Base-by-base conservation (phyloP, 768 basidiomycete species). In the Scleroderma bovista region DNA sequence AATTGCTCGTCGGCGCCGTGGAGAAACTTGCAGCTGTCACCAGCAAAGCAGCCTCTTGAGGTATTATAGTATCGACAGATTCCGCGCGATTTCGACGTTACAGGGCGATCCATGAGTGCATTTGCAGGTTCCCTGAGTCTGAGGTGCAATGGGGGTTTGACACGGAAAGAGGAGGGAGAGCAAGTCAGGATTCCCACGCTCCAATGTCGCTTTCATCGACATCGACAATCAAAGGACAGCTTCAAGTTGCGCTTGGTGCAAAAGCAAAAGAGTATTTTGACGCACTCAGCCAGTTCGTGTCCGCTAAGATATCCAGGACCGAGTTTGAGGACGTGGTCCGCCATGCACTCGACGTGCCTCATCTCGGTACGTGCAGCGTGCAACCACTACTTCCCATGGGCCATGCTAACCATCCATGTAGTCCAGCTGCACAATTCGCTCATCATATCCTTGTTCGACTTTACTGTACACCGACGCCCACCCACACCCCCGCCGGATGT, bases 351-450 rank as follows among this genome's bases (percentile, higher is more conserved):
- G 81, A 80, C 57, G 75, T 78, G 1, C 74, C 81, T 20, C 76
- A 74, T 46, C 73, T 87, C 20, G 69, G 76, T 74, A 32, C 17
- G 60, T 64, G 36, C n/a, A 9, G 24, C 42, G 17, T 33, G 32
- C 19, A 39, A 42, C 29, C 26, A 24, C n/a, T 23, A 46, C 17
- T 15, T 23, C 4, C 42, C 8, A 17, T 41, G 33, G 15, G 26
- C 37, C 11, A n/a, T 12, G 24, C 59, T 60, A 20, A 62, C 50
- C 22, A 23, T 51, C 29, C 50, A 10, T 38, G n/a, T 53, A 84
- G 85, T 89, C 24, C 87, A 88, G 65, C 70, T 90, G 2, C 89
- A 92, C 62, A 92, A 92, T 65, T 82, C 88, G 11, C 74, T 92
- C 29, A 82, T 92, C 32, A 89, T 91, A 26, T 88, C 88, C 2